Percentiles rank a stretch among this genome's conserved stretches.
These are phyloP conservation scores for Kazachstania taianensis DNA, from an alignment of 805 yeast species.

Conservation along the genomic window DNA sequence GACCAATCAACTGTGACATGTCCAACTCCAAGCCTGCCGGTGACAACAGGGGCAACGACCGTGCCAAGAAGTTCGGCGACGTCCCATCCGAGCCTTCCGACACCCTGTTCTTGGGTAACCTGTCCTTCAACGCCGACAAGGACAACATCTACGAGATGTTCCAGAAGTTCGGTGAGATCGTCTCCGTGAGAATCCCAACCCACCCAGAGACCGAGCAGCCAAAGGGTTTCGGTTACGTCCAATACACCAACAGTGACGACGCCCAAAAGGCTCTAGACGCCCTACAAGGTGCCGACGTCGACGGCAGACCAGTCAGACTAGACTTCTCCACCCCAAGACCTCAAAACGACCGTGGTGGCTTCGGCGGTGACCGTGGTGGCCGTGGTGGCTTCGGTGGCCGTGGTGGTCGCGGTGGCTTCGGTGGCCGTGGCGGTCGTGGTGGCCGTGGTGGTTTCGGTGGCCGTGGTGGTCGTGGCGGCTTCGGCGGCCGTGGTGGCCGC, in stretches of 20 bases:
- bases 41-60: constrained; percentile 43
- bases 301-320: constrained; percentile 88
- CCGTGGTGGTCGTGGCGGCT: constrained; percentile 35
- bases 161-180: constrained; percentile 67
- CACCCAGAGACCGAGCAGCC: constrained; percentile 98
- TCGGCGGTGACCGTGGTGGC: constrained; percentile 28
- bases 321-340: constrained; percentile 92
- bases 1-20: constrained; percentile 89
- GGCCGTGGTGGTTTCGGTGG: constrained; percentile 31
- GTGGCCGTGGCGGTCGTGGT: constrained; percentile 20
- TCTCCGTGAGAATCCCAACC: constrained; percentile 91
- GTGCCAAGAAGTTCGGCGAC: constrained; percentile 89
- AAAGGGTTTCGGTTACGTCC: constrained; percentile 98
- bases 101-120: constrained; percentile 91
- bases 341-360: constrained; percentile 34
- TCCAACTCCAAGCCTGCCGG: constrained; percentile 72
- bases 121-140: constrained; percentile 82
- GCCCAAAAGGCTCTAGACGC: constrained; percentile 84
- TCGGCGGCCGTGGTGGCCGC: constrained; percentile 28
- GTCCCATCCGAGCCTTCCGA: constrained; percentile 86
- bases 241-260: constrained; percentile 75
- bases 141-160: constrained; percentile 67
- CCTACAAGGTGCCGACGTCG: constrained; percentile 79
- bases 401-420: constrained; percentile 27
- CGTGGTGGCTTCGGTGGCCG: constrained; percentile 28